Conservation (phyloP, 768 basidiomycete genomes). For the Trichaptum fuscoviolaceum region DNA sequence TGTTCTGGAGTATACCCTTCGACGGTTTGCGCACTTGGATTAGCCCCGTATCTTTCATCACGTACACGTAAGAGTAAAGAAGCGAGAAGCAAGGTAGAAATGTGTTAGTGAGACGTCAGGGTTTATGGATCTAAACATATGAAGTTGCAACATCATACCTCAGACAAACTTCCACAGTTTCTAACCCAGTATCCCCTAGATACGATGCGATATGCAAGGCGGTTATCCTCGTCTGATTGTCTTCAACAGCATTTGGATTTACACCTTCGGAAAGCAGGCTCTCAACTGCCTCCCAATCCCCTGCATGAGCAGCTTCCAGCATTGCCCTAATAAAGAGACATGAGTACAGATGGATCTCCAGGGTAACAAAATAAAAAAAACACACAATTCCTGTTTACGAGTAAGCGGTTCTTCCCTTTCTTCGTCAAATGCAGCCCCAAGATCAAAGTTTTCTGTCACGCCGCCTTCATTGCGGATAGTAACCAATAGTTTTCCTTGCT, state of each 20-base stretch:
- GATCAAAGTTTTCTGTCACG: background rate
- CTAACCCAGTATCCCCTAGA: background rate
- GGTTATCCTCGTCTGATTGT: background rate
- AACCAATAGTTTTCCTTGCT: background rate
- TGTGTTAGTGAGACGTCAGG: background rate
- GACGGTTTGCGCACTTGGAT: background rate
- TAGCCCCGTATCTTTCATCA: background rate
- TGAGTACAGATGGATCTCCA: background rate
- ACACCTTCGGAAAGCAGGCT: background rate
- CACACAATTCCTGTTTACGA: background rate
- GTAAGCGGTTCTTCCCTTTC: background rate
- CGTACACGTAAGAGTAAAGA: background rate
- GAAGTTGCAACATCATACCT: background rate
- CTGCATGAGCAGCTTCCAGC: background rate
- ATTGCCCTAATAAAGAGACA: background rate
- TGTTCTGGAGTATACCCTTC: background rate
- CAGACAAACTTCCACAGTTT: background rate
- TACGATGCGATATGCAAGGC: background rate
- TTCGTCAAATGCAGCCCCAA: conserved; percentile 4
- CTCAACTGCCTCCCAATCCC: background rate
- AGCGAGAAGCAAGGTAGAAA: background rate
- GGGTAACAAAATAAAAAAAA: background rate
- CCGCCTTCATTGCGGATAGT: conserved; percentile 3
- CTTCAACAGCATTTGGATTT: background rate
- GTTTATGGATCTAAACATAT: background rate